phyloP scores from a whole-genome alignment of 2,329 filamentous ascomycete species.

The Byssoonygena ceratinophila region DNA sequence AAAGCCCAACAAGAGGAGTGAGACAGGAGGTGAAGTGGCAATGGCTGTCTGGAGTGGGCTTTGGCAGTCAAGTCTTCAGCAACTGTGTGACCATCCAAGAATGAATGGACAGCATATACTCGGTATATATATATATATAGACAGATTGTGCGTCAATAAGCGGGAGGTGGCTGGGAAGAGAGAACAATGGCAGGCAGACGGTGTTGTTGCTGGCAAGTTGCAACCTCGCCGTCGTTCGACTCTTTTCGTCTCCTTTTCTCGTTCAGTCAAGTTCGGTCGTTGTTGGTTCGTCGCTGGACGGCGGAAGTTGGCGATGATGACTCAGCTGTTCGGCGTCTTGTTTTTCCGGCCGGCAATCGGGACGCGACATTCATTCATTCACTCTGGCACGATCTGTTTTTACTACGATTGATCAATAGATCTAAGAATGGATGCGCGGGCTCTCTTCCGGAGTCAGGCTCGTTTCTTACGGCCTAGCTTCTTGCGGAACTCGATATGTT shows the following conservation, averaged over 20 bases:
- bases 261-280: too few relatives aligned
- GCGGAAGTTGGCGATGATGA: neutral
- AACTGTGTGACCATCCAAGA: too few relatives aligned
- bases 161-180: neutral
- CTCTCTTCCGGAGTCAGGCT: neutral
- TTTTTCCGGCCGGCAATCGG: too few relatives aligned
- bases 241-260: neutral
- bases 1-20: neutral
- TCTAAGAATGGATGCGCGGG: neutral
- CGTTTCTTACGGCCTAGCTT: neutral
- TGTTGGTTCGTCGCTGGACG: neutral
- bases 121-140: too few relatives aligned
- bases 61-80: neutral
- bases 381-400: too few relatives aligned
- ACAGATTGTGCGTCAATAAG: neutral
- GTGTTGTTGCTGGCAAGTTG: neutral
- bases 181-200: neutral
- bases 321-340: neutral
- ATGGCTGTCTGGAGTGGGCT: neutral
- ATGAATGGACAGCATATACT: too few relatives aligned
- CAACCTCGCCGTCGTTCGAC: slow-evolving; percentile 1
- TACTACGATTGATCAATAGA: neutral
- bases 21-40: slow-evolving; percentile 3
- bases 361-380: too few relatives aligned
- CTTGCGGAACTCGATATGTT: slow-evolving; percentile 1